Base-by-base conservation (phyloP, 306 rosid genomes). In the Herpetospermum pedunculosum region DNA sequence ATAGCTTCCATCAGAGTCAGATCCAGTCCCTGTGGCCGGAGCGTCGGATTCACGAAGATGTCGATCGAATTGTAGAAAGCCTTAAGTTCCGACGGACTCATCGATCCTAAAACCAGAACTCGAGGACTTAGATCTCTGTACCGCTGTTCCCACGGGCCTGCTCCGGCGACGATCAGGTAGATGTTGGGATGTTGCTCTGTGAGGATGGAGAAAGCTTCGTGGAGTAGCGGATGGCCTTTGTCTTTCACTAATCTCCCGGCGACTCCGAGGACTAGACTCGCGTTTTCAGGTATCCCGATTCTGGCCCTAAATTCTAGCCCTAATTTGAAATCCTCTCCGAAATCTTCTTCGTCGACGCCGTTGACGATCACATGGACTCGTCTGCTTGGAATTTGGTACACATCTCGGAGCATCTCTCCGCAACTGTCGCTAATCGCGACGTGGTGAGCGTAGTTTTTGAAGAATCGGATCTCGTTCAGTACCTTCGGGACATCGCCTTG, bases 1-100 rank as follows among this genome's bases (percentile, higher is more conserved):
- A 91, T 91, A 16, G 98, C 96, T 83, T 94, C 98, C 96, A 94
- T 91, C 2, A 94, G 85, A 21, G 97, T 94, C 49, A 91, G 92
- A 75, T 94, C 97, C 75, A 94, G 91, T 2, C 98, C 98, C 65
- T 94, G 98, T 11, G 98, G 97, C 25, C 98, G 80, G 2, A 94
- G 85, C 0, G 98, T 94, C 0, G 98, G 98, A 75, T 91, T 94
- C 30, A 94, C 91, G 77, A 94, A 91, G 5, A 89, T 60, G 63
- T 94, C 98, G 52, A 94, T 89, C 4, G 91, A 86, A 74, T 91
- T 91, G 49, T 94, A 94, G 35, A 94, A 94, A 4, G 81, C 94
- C 9, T 86, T 77, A 35, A 91, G 76, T 81, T 83, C 84, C 8
- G 89, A 80, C 3, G 95, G 91, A 79, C 57, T 88, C 96, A 91